Evolutionary conservation across 768 basidiomycete genomes (phyloP), one percentile per base, ranked within the genome.

Genomic region (Rhodosporidiobolus sp.): DNA sequence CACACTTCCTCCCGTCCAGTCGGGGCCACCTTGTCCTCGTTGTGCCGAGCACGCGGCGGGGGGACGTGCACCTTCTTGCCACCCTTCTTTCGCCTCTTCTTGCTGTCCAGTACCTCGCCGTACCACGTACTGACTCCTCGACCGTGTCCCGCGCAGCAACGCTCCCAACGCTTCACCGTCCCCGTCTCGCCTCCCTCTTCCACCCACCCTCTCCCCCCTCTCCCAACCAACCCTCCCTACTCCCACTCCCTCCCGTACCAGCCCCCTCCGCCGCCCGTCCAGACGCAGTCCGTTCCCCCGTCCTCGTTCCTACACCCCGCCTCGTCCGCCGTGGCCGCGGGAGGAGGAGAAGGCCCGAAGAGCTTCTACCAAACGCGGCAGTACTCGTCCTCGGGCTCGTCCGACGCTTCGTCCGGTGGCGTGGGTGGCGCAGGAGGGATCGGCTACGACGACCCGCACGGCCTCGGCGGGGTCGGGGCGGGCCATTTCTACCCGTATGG

Each of bases 161-260:
- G 77, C 49, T 73, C 71, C 49, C 77, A 77, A 28, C 71, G 77
- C 22, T 77, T 77, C 69, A 76, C 77, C 28, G 72, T 77, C 68
- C 64, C 58, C 5, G 30, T 53, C 45, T 53, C 63, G 10, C 48
- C 65, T 1, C 46, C 28, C 28, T n/a, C 48, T 0, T 38, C 63
- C n/a, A 38, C 63, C 26, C 38, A 20, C 2, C 54, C 30, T 26
- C 64, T 19, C 20, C 54, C 22, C 22, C 43, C 38, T n/a, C 45
- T 14, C 54, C 65, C 4, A 22, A 57, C 22, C 64, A n/a, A n/a
- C n/a, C n/a, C n/a, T n/a, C 63, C 30, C 43, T 43, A 24, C 30
- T 35, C 48, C 64, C 45, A 3, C n/a, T 34, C 56, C 7, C 67
- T 64, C 24, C 65, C 73, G 0, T 64, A 61, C 62, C 73, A 53